phyloP scores from a whole-genome alignment of 2,329 filamentous ascomycete genomes.

The Gliomastix tumulicola region DNA sequence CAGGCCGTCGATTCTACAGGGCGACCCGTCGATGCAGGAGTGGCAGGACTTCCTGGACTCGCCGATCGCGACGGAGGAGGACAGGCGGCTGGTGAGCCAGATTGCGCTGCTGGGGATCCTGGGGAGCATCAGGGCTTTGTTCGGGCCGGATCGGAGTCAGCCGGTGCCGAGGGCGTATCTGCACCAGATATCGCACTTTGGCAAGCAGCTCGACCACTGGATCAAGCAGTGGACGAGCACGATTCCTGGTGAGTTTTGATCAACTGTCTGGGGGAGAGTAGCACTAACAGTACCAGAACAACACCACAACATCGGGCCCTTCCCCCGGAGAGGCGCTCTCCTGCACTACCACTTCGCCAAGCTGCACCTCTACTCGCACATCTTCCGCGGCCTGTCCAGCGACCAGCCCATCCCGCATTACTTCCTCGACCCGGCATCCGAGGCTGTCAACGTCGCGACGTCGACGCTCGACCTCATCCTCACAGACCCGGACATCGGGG shows the following conservation, averaged over 20 bases:
- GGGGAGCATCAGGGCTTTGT: constrained; percentile 43
- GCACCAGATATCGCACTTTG: constrained; percentile 30
- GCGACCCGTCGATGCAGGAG: constrained; percentile 49
- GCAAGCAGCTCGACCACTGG: constrained; percentile 28
- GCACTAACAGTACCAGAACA: no score
- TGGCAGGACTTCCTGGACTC: constrained; percentile 49
- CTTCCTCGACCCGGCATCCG: constrained; percentile 22
- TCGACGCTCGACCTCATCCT: constrained; percentile 36
- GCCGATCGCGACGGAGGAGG: constrained; percentile 42
- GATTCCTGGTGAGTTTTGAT: constrained; percentile 18
- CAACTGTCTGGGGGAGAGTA: not conserved
- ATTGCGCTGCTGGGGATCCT: constrained; percentile 52
- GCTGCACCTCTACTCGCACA: constrained; percentile 32
- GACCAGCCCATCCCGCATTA: constrained; percentile 22
- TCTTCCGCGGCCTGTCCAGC: constrained; percentile 28
- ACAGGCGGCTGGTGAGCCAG: constrained; percentile 50
- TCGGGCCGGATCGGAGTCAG: constrained; percentile 47
- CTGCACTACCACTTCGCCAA: constrained; percentile 34
- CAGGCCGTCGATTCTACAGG: constrained; percentile 49
- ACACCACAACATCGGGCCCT: constrained; percentile 28
- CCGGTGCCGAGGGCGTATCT: constrained; percentile 42
- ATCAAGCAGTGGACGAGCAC: constrained; percentile 22
- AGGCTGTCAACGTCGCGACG: constrained; percentile 28
- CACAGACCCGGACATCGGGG: constrained; percentile 31
- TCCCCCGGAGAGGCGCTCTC: constrained; percentile 29